phyloP scores from a whole-genome alignment of 176 grass and related monocot species.

The Elaeis guineensis region DNA sequence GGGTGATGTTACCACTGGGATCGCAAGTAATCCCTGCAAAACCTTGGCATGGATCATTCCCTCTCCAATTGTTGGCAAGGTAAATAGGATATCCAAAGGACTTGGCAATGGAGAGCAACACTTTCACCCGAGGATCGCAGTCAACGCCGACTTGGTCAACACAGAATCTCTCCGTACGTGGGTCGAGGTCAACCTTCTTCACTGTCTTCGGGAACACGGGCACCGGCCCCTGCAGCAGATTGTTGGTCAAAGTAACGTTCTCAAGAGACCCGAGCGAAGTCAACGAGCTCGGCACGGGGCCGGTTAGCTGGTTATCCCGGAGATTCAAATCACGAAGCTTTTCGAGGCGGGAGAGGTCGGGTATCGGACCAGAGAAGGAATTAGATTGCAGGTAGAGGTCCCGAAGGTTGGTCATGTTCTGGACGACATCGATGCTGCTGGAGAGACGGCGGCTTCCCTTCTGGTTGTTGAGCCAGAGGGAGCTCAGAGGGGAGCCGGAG shows the following conservation, averaged over 20 bases:
- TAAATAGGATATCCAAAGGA: slow-evolving; percentile 11
- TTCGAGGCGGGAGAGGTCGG: slow-evolving; percentile 19
- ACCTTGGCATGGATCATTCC: slow-evolving; percentile 24
- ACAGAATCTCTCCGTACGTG: slow-evolving; percentile 18
- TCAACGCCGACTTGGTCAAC: neutral
- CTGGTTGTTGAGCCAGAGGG: slow-evolving; percentile 41
- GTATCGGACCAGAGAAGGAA: slow-evolving; percentile 25
- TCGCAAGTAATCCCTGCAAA: slow-evolving; percentile 30
- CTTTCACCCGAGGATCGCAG: slow-evolving; percentile 14
- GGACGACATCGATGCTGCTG: slow-evolving; percentile 13
- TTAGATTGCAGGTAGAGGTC: slow-evolving; percentile 21
- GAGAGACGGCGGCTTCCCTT: slow-evolving; percentile 1
- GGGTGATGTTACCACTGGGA: slow-evolving; percentile 19
- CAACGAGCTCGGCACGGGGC: slow-evolving; percentile 28
- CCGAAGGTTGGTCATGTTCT: slow-evolving; percentile 17
- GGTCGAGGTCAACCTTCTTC: slow-evolving; percentile 10
- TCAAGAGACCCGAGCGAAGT: slow-evolving; percentile 16
- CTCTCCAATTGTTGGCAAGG: slow-evolving; percentile 22
- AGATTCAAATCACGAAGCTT: slow-evolving; percentile 18
- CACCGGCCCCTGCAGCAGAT: slow-evolving; percentile 30
- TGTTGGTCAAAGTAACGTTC: slow-evolving; percentile 12
- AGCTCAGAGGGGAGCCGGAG: slow-evolving; percentile 12
- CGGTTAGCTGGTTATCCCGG: slow-evolving; percentile 30
- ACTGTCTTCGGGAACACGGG: slow-evolving; percentile 18
- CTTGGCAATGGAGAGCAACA: slow-evolving; percentile 18